Evolutionary conservation across 306 rosid species (phyloP).

Genomic region (Begonia masoniana): DNA sequence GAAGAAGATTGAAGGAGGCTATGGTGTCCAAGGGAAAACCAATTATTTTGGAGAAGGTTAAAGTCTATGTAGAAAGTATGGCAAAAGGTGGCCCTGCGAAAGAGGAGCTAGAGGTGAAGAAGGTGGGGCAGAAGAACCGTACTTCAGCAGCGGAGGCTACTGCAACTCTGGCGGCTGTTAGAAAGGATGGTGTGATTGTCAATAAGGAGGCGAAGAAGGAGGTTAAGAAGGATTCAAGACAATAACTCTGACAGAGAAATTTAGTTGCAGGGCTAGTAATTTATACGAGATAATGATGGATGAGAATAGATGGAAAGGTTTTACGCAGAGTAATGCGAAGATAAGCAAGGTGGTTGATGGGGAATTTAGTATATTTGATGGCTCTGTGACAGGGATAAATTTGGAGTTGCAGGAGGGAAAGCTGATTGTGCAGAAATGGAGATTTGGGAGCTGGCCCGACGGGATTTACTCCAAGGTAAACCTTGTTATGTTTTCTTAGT

Average conservation of each 20-base stretch:
- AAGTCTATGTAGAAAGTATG: constrained; percentile 61
- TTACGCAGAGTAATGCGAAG: constrained; percentile 80
- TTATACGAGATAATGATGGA: constrained; percentile 89
- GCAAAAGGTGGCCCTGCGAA: constrained; percentile 86
- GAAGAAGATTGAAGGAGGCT: constrained; percentile 70
- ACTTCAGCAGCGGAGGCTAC: not conserved
- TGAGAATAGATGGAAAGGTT: constrained; percentile 95
- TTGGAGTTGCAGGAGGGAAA: constrained; percentile 76
- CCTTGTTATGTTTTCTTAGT: not conserved
- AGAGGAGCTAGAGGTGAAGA: constrained; percentile 61
- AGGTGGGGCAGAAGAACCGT: constrained; percentile 26
- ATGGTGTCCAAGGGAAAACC: constrained; percentile 63
- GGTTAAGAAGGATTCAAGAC: constrained; percentile 45
- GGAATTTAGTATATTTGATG: constrained; percentile 71
- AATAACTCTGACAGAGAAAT: constrained; percentile 71
- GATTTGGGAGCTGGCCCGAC: constrained; percentile 86
- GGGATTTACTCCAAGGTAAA: constrained; percentile 58
- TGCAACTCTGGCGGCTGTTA: constrained; percentile 8
- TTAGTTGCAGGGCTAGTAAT: constrained; percentile 65
- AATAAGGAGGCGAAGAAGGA: constrained; percentile 21
- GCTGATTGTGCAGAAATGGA: constrained; percentile 78
- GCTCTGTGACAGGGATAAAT: constrained; percentile 71
- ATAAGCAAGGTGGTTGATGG: constrained; percentile 90
- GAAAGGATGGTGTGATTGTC: constrained; percentile 10
- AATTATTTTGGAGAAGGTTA: constrained; percentile 65